phyloP scores from a whole-genome alignment of 306 rosid species.

The Hylodesmum podocarpum region DNA sequence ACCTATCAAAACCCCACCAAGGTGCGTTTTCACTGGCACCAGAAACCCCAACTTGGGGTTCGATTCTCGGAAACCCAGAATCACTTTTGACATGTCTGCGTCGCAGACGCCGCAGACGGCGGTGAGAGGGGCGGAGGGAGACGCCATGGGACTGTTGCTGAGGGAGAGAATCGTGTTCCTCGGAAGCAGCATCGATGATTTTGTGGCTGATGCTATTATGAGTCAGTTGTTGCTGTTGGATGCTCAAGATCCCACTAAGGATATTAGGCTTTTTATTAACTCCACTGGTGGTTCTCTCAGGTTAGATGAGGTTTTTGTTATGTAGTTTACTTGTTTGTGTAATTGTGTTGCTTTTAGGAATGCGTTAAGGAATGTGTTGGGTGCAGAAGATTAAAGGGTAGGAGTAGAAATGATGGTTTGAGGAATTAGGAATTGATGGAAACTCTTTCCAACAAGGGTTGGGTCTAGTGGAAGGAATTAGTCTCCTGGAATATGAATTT shows the following conservation, averaged over 20 bases:
- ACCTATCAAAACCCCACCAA: slow-evolving; percentile 20
- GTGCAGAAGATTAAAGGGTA: background rate
- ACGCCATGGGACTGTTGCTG: slow-evolving; percentile 81
- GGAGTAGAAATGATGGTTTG: background rate
- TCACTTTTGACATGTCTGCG: slow-evolving; percentile 39
- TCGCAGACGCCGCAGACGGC: slow-evolving; percentile 66
- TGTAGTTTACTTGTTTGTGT: no score
- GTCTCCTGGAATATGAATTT: background rate
- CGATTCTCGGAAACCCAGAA: background rate
- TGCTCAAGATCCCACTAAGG: slow-evolving; percentile 78
- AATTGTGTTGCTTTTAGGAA: no score
- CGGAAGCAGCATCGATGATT: slow-evolving; percentile 77
- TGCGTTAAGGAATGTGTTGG: no score
- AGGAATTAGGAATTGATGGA: background rate
- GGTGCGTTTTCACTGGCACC: slow-evolving; percentile 23
- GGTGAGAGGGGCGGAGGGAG: slow-evolving; percentile 68
- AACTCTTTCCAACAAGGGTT: background rate
- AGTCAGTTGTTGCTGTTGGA: slow-evolving; percentile 88
- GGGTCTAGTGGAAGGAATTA: background rate
- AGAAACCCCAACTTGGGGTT: slow-evolving; percentile 26
- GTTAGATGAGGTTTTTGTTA: slow-evolving; percentile 27
- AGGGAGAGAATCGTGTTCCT: slow-evolving; percentile 93
- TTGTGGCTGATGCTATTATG: slow-evolving; percentile 84
- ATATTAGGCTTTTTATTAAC: slow-evolving; percentile 85
- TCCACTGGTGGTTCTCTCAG: slow-evolving; percentile 93